Conservation (phyloP, 2,329 filamentous ascomycete species). For the Pestalotiopsis sp. region DNA sequence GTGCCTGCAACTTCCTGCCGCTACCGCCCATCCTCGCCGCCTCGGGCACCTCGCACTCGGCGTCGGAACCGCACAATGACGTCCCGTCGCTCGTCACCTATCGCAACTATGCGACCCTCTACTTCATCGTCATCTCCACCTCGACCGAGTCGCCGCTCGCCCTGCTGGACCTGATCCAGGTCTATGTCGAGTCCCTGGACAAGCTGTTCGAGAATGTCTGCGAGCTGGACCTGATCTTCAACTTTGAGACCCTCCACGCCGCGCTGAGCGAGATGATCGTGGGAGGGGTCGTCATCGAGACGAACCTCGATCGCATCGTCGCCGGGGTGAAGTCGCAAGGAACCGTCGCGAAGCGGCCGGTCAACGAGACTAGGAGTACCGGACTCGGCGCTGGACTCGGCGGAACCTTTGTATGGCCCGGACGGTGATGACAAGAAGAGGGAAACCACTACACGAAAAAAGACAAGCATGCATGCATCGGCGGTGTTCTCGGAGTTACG, state of each 20-base stretch:
- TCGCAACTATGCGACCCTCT: slow-evolving; percentile 95
- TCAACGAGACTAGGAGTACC: slow-evolving; percentile 63
- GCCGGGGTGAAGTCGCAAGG: slow-evolving; percentile 78
- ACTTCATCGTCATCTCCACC: slow-evolving; percentile 97
- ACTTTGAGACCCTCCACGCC: slow-evolving; percentile 95
- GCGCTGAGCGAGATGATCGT: slow-evolving; percentile 92
- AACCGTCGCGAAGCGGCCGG: slow-evolving; percentile 74
- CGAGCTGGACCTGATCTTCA: slow-evolving; percentile 97
- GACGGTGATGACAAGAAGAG: slow-evolving; percentile 19
- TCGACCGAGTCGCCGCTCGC: slow-evolving; percentile 94
- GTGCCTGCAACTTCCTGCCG: slow-evolving; percentile 96
- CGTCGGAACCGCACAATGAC: slow-evolving; percentile 74
- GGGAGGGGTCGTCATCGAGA: slow-evolving; percentile 92
- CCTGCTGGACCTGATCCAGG: slow-evolving; percentile 94
- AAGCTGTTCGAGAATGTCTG: slow-evolving; percentile 97
- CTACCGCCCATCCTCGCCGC: slow-evolving; percentile 65
- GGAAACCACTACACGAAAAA: not conserved
- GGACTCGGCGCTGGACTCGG: slow-evolving; percentile 52
- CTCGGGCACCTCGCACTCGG: slow-evolving; percentile 63
- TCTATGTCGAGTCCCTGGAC: slow-evolving; percentile 95
- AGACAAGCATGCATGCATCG: slow-evolving; percentile 7
- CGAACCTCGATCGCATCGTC: slow-evolving; percentile 83
- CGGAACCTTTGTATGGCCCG: slow-evolving; percentile 57
- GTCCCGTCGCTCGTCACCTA: slow-evolving; percentile 95
- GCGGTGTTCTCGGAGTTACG: slow-evolving; percentile 12